Evolutionary conservation across 192 early-diverging fungal species (phyloP), one percentile per base, ranked within the genome.

Genomic region (Polychytrium aggregatum): DNA sequence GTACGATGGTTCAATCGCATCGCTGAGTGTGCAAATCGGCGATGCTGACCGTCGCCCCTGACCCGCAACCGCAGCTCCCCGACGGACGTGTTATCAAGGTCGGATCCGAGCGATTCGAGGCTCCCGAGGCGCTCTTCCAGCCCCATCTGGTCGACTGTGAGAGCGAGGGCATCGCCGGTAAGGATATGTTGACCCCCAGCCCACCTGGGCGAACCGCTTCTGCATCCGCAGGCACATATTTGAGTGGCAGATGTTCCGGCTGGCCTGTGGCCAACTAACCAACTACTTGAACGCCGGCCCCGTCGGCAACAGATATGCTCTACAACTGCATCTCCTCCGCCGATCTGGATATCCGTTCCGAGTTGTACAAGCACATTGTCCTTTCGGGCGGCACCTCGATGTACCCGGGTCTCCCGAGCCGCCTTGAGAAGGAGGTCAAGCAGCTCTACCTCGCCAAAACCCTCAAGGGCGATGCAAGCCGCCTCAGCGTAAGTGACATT

Each of bases 81-180:
- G 96, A 99, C 62, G 96, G 96, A 18, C 87, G 91, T 34, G 79
- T 96, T 25, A 99, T 99, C 65, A 99, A 95, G 62, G 84, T 99
- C 21, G 94, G 96, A 9, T 92, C 90, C 14, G 96, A 99, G 68
- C 68, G 96, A 45, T 99, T 95, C 68, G 88, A 96, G 60, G 96
- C 93, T 8, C 93, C 96, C 30, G 96, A 99, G 62, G 92, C 90
- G 48, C 71, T 99, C 64, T 97, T 99, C 87, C 90, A 96, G 52
- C 96, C 96, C 34, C 84, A 92, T 59, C 81, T 99, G 42, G 83
- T 99, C 40, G 92, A 97, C 62, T 82, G 91, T 37, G 96, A 99
- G 59, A 78, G 86, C 10, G 71, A 81, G 5, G 96, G 96, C 36
- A 79, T 99, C 41, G 92, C 90, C 27, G 85, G 87, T 88, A 79